Percentiles rank a stretch among this genome's conserved stretches.
phyloP scores from a whole-genome alignment of 306 rosid genomes.

The Vigna reflexopilosa region DNA sequence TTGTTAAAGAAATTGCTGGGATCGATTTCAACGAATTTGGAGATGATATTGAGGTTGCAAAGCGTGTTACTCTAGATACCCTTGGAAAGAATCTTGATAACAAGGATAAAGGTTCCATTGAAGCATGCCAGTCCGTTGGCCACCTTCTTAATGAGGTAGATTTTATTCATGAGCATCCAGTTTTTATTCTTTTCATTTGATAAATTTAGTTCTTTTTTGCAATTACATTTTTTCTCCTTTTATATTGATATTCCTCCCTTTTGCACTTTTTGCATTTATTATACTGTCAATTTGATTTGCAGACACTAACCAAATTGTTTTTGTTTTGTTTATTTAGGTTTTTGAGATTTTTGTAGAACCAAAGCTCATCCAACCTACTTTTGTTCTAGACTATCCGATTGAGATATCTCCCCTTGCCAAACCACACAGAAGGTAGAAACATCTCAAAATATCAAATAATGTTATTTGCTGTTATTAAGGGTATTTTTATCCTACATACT shows the following conservation, averaged over 20 bases:
- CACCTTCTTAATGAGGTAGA: constrained; percentile 86
- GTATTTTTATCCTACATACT: constrained; percentile 19
- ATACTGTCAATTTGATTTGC: constrained; percentile 39
- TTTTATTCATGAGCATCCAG: constrained; percentile 11
- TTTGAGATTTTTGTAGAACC: constrained; percentile 90
- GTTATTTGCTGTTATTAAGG: constrained; percentile 32
- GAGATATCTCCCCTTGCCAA: constrained; percentile 98
- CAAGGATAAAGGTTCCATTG: constrained; percentile 74
- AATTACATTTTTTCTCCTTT: constrained; percentile 11
- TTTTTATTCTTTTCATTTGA: constrained; percentile 41
- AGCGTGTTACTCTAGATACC: constrained; percentile 64
- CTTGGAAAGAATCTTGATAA: constrained; percentile 66
- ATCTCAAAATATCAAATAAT: constrained; percentile 16
- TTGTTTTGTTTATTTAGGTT: constrained; percentile 60
- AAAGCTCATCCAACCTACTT: constrained; percentile 93
- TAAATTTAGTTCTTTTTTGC: constrained; percentile 1
- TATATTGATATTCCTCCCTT: constrained; percentile 11
- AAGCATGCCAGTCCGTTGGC: constrained; percentile 81
- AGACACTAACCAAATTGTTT: constrained; percentile 40
- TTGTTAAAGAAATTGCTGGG: constrained; percentile 84
- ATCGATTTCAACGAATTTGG: constrained; percentile 71
- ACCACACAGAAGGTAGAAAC: constrained; percentile 86
- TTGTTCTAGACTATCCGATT: constrained; percentile 95
- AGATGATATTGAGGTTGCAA: constrained; percentile 73
- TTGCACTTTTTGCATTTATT: constrained; percentile 18